These are phyloP conservation scores for Penicillium olsonii DNA, from an alignment of 2,329 filamentous ascomycete genomes.

Conservation along the genomic window DNA sequence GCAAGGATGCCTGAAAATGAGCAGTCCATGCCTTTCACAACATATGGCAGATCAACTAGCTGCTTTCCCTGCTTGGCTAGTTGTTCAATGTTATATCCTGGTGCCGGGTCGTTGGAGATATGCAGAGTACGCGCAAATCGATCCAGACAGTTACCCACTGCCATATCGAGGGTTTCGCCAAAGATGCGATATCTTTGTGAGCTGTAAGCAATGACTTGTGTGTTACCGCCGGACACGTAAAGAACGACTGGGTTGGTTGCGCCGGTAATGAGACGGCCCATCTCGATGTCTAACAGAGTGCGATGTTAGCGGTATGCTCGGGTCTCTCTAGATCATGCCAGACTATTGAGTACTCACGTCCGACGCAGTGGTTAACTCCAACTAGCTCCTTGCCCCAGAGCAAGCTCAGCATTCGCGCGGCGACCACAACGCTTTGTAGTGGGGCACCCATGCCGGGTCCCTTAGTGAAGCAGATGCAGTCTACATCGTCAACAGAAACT, in stretches of 20 bases:
- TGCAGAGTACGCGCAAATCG: slow-evolving; percentile 87
- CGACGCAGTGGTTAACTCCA: slow-evolving; percentile 96
- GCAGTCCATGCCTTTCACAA: slow-evolving; percentile 98
- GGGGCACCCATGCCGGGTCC: slow-evolving; percentile 97
- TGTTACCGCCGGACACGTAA: slow-evolving; percentile 95
- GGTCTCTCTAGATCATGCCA: not conserved
- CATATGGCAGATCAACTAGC: slow-evolving; percentile 86
- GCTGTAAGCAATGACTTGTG: slow-evolving; percentile 95
- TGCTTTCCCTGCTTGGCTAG: slow-evolving; percentile 72
- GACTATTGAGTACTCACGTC: slow-evolving; percentile 56
- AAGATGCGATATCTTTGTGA: slow-evolving; percentile 96
- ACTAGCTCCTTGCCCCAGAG: slow-evolving; percentile 89
- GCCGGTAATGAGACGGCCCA: slow-evolving; percentile 91
- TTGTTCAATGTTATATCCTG: slow-evolving; percentile 97
- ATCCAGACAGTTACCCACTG: slow-evolving; percentile 95
- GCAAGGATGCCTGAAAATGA: slow-evolving; percentile 92
- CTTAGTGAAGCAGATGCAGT: slow-evolving; percentile 93
- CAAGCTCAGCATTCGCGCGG: slow-evolving; percentile 75
- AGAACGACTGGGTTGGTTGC: slow-evolving; percentile 90
- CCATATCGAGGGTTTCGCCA: slow-evolving; percentile 95
- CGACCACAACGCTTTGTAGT: slow-evolving; percentile 81
- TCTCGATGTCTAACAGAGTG: slow-evolving; percentile 73
- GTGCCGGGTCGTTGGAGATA: slow-evolving; percentile 94
- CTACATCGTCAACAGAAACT: slow-evolving; percentile 65
- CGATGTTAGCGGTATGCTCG: slow-evolving; percentile 3